Percentiles rank a stretch among this genome's conserved stretches.
phyloP scores from a whole-genome alignment of 306 rosid species.

The Pueraria montana region DNA sequence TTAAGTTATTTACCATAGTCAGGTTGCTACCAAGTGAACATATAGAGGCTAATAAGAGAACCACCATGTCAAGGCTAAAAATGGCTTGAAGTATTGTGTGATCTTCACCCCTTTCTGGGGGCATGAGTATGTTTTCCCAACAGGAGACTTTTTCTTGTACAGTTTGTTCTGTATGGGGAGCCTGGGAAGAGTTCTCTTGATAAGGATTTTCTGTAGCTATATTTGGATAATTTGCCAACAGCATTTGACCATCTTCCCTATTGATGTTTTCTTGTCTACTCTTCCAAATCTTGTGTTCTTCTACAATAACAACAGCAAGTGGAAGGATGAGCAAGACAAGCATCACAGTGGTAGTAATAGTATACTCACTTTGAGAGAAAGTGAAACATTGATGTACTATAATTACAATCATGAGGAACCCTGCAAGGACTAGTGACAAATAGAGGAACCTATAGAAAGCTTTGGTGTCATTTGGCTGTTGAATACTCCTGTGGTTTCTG shows the following conservation, averaged over 20 bases:
- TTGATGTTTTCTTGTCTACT: constrained; percentile 4
- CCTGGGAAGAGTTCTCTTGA: background rate
- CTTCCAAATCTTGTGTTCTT: constrained; percentile 59
- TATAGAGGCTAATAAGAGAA: constrained; percentile 56
- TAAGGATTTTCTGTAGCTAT: constrained; percentile 44
- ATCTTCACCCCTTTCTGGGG: constrained; percentile 61
- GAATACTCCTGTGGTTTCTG: constrained; percentile 41
- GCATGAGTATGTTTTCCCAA: constrained; percentile 50
- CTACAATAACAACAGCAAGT: constrained; percentile 51
- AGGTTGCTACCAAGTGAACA: constrained; percentile 70
- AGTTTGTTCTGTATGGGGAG: constrained; percentile 29
- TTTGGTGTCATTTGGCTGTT: constrained; percentile 54
- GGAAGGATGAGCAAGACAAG: constrained; percentile 69
- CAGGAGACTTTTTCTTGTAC: constrained; percentile 19
- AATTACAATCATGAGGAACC: constrained; percentile 60
- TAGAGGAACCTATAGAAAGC: constrained; percentile 70
- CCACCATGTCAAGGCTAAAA: constrained; percentile 58
- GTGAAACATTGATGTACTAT: constrained; percentile 54
- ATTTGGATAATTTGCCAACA: constrained; percentile 32
- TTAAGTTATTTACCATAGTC: constrained; percentile 63
- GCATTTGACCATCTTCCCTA: background rate
- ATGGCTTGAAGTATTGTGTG: constrained; percentile 67
- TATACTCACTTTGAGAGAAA: constrained; percentile 52
- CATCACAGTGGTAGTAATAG: constrained; percentile 47
- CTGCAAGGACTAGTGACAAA: constrained; percentile 61